Base-by-base conservation (phyloP, 495 filamentous ascomycete species). In the Sordaria brevicollis region DNA sequence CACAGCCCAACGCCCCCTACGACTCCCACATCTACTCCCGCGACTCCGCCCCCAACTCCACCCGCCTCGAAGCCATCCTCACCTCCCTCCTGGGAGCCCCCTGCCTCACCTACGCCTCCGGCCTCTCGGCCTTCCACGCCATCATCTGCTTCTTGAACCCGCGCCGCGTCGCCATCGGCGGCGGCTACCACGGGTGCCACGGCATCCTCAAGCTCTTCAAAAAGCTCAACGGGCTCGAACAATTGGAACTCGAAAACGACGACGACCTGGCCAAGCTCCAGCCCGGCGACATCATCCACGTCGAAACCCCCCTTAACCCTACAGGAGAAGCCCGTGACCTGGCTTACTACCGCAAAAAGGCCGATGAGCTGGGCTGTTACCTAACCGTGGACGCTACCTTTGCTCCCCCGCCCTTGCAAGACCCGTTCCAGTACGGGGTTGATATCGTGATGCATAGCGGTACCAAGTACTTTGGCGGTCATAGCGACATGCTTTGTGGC, bases 391-490 rank as follows among this genome's bases (percentile, higher is more conserved):
- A 99, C 79, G 86, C 90, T 0, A 99, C 95, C 0, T 97, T 99
- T 76, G 95, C 88, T 1, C 95, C 95, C n/a, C 95, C 95, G 15
- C 89, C 89, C 29, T 83, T 99, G 39, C 90, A 92, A 78, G 92
- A 97, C 73, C 95, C 95, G 2, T 96, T 97, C 76, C 62, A 74
- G 37, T 89, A 83, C 74, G 93, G 93, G 69, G 92, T 90, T 3
- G 93, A 97, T 79, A 78, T 92, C 0, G 87, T 97, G 25, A 90
- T 97, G 90, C 95, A 99, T 79, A 89, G 85, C 29, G 95, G 92
- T 13, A 95, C 93, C 9, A 99, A 99, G 84, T 99, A 97, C 78
- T 86, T 99, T 70, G 95, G 95, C 21, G 95, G 95, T 1, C 95
- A 99, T 80, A 91, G 88, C 71, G 95, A 99, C 80, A 81, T 97